These are phyloP conservation scores for Caloboletus firmus DNA, from an alignment of 1,284 basidiomycete genomes.

Conservation along the genomic window DNA sequence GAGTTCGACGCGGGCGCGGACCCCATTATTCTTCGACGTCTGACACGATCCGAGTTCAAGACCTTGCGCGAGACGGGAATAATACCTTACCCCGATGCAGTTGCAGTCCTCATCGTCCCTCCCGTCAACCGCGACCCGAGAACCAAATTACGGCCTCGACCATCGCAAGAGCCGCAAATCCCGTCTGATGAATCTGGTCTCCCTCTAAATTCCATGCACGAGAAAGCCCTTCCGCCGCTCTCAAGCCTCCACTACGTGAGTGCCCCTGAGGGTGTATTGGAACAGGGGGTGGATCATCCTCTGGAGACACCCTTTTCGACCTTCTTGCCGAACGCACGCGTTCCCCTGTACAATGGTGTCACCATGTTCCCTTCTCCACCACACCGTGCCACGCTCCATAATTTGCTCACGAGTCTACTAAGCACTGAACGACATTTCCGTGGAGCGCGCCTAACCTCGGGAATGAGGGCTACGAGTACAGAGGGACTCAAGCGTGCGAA, in stretches of 20 bases:
- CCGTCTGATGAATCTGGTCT: slow-evolving; percentile 13
- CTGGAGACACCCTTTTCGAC: slow-evolving; percentile 18
- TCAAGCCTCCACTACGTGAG: slow-evolving; percentile 35
- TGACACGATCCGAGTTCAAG: slow-evolving; percentile 61
- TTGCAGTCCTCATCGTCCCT: slow-evolving; percentile 69
- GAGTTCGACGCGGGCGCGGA: slow-evolving; percentile 13
- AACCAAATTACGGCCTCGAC: slow-evolving; percentile 48
- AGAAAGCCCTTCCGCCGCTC: slow-evolving; percentile 39
- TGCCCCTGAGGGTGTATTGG: background rate
- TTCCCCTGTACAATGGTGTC: slow-evolving; percentile 68
- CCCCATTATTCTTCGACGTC: slow-evolving; percentile 50
- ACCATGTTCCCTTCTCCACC: slow-evolving; percentile 57
- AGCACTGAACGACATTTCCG: slow-evolving; percentile 44
- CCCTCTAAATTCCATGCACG: background rate
- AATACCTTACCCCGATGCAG: slow-evolving; percentile 52
- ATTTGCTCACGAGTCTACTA: slow-evolving; percentile 49
- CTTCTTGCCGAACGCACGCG: slow-evolving; percentile 41
- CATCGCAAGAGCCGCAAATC: slow-evolving; percentile 35
- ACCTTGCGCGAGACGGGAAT: slow-evolving; percentile 46
- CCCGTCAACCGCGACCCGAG: slow-evolving; percentile 57
- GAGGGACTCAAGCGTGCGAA: slow-evolving; percentile 11
- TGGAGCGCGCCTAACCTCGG: slow-evolving; percentile 9
- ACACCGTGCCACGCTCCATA: slow-evolving; percentile 59
- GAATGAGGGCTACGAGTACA: background rate
- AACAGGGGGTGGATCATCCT: slow-evolving; percentile 6